phyloP scores from a whole-genome alignment of 2,329 filamentous ascomycete genomes.

The Diaporthe citrichinensis region DNA sequence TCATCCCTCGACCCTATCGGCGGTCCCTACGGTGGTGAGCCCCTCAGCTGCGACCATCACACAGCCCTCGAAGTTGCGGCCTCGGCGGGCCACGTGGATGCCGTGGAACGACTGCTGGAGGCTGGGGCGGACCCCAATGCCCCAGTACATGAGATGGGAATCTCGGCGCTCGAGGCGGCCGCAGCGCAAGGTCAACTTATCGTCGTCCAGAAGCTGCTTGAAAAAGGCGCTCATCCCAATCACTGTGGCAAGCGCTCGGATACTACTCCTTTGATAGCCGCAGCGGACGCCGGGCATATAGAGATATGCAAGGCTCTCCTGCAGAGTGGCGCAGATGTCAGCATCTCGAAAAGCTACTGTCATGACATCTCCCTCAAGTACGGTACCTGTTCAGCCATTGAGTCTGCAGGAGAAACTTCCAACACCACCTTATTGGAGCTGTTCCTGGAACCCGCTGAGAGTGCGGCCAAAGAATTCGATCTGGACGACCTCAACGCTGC shows the following conservation, averaged over 20 bases:
- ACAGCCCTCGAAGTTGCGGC: background rate
- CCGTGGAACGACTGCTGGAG: background rate
- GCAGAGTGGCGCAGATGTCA: background rate
- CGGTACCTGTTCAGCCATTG: background rate
- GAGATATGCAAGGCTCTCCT: background rate
- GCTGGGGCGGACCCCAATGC: background rate
- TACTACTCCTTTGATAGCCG: background rate
- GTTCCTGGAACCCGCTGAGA: background rate
- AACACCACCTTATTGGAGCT: background rate
- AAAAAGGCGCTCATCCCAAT: background rate
- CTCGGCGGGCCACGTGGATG: background rate
- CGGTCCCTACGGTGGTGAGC: rapidly evolving
- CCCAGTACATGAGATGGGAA: background rate
- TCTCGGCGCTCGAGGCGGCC: background rate
- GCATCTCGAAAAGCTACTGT: background rate
- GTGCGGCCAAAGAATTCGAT: background rate
- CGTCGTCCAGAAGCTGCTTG: background rate
- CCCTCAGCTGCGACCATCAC: background rate
- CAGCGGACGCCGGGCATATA: background rate
- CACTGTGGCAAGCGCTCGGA: background rate
- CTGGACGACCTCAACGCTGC: background rate
- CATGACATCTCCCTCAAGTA: too few species aligned
- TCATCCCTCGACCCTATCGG: background rate
- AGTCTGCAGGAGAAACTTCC: background rate
- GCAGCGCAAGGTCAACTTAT: background rate